These are phyloP conservation scores for Fusarium chaquense DNA, from an alignment of 2,329 filamentous ascomycete species.

Conservation along the genomic window DNA sequence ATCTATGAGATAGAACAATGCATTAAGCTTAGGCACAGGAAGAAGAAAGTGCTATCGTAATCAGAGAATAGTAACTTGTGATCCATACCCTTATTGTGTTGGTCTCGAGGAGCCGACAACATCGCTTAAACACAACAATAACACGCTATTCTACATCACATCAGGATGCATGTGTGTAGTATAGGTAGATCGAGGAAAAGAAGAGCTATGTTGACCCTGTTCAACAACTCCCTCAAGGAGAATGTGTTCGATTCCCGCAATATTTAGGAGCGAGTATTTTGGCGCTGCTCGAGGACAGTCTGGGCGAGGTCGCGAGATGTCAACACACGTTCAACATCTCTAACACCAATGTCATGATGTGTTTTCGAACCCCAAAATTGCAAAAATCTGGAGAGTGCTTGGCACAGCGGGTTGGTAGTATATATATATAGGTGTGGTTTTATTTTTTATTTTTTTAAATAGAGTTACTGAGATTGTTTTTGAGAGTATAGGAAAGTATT, in stretches of 20 bases:
- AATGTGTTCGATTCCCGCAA: background rate
- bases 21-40: too few species aligned
- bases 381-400: background rate
- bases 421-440: background rate
- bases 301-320: background rate
- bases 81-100: background rate
- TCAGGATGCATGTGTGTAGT: background rate
- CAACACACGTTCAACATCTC: background rate
- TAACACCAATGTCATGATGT: background rate
- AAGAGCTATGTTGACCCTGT: background rate
- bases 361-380: background rate
- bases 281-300: background rate
- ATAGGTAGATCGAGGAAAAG: background rate
- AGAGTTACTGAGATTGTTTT: background rate
- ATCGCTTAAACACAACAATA: background rate
- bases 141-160: background rate
- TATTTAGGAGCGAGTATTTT: background rate
- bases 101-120: background rate
- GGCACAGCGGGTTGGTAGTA: background rate
- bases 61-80: background rate
- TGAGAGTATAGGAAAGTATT: background rate
- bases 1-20: too few species aligned
- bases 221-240: background rate
- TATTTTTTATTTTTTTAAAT: background rate
- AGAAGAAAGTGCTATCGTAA: too few species aligned